A percentile compares a stretch with the other conserved stretches of the same genome.
These are phyloP conservation scores for Fusarium cyanostomum DNA, from an alignment of 2,329 filamentous ascomycete genomes.

Conservation along the genomic window DNA sequence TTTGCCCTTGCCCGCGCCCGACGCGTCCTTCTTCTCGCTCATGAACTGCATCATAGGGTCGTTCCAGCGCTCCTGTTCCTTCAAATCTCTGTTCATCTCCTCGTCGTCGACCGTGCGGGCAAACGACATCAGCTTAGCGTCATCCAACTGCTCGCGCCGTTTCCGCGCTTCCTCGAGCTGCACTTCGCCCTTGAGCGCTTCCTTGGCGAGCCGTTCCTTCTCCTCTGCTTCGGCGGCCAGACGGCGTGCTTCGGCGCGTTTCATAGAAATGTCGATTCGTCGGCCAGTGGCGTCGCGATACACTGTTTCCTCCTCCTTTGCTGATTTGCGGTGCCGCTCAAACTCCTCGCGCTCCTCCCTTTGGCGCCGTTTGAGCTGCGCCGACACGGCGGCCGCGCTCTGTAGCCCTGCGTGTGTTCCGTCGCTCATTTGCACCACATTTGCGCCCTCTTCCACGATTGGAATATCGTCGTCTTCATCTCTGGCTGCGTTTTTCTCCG, in stretches of 20 bases:
- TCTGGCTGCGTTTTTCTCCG: slow-evolving; percentile 67
- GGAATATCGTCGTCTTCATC: slow-evolving; percentile 61
- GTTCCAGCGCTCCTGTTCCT: slow-evolving; percentile 83
- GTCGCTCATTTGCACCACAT: slow-evolving; percentile 78
- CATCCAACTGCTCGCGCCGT: slow-evolving; percentile 74
- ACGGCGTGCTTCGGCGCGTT: slow-evolving; percentile 83
- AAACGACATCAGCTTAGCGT: slow-evolving; percentile 84
- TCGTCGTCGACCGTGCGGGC: slow-evolving; percentile 85
- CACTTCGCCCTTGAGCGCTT: slow-evolving; percentile 84
- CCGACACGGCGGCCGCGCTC: slow-evolving; percentile 79
- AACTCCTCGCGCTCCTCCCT: slow-evolving; percentile 68
- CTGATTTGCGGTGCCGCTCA: slow-evolving; percentile 54
- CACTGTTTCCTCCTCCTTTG: slow-evolving; percentile 78
- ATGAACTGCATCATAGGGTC: slow-evolving; percentile 90
- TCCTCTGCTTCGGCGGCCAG: slow-evolving; percentile 73
- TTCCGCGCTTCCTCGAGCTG: slow-evolving; percentile 75
- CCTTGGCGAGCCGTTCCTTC: slow-evolving; percentile 72
- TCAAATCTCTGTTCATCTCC: slow-evolving; percentile 85
- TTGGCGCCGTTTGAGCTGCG: slow-evolving; percentile 72
- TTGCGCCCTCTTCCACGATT: slow-evolving; percentile 55
- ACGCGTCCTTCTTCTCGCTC: slow-evolving; percentile 54
- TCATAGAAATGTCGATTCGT: slow-evolving; percentile 93
- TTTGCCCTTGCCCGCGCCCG: slow-evolving; percentile 42
- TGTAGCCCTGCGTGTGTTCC: slow-evolving; percentile 90
- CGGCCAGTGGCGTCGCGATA: slow-evolving; percentile 95